Base-by-base conservation (phyloP, 208 protist genomes). In the Trypanosoma avium region DNA sequence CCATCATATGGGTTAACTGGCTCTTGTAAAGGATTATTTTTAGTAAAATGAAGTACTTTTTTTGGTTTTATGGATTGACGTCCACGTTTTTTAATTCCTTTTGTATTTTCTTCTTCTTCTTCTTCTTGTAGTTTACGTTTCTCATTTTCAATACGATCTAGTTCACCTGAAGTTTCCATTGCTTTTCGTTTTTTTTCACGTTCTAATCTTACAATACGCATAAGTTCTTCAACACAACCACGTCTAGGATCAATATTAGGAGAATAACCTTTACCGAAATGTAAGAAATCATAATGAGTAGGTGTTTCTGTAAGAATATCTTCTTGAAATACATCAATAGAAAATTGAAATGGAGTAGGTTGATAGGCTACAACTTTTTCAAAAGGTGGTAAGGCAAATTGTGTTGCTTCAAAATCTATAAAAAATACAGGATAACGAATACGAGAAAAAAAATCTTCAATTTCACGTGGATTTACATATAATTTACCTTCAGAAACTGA, bases 321-420 rank as follows among this genome's bases (percentile, higher is more conserved):
- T 40, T 89, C 43, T 70, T 93, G 85, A 61, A 93, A 96, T 30
- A 96, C 90, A 59, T 96, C 90, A 24, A 93, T 52, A 15, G 90
- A 96, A 72, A 96, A 93, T 67, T 96, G 90, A 50, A 96, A 96
- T 0, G 90, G 90, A 0, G 90, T 71, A 26, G 86, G 84, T 61
- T 93, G 85, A 70, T 91, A 96, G 47, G 87, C 85, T 3, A 86
- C 62, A 48, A 82, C 67, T 60, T 91, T 88, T 48, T 73, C 73
- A 60, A 90, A 90, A n/a, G 90, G 86, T n/a, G 90, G 90, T 30
- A 96, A 58, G 17, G 90, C 90, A 49, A 92, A 96, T 71, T 90
- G 81, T 12, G 83, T 82, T 17, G 90, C 87, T 75, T 96, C 90
- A 73, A 96, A 96, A 74, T 96, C 90, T 53, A 96, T 86, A 29